A percentile compares a stretch with the other conserved stretches of the same genome.
These are phyloP conservation scores for Neonothopanus nambi DNA, from an alignment of 1,284 basidiomycete species.

Conservation along the genomic window DNA sequence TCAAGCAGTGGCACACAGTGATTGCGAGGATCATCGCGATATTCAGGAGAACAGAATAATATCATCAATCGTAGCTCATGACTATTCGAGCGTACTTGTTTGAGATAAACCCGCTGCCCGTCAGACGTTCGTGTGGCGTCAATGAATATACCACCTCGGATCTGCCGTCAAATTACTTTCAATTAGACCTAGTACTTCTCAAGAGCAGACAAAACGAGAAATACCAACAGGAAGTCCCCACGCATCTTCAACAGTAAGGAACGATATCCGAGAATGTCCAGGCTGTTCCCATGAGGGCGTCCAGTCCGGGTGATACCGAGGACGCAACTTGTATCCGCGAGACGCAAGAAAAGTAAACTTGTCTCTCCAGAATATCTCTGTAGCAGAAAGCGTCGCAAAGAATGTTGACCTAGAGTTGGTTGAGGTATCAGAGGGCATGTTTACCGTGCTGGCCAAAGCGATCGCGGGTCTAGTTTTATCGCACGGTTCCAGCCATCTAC, in stretches of 20 bases:
- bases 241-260: background rate
- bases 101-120: conserved; percentile 29
- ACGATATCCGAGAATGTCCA: conserved; percentile 6
- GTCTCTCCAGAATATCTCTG: conserved; percentile 17
- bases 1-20: conserved; percentile 27
- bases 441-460: too few species aligned
- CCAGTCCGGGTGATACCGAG: conserved; percentile 21
- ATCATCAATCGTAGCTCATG: conserved; percentile 20
- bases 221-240: conserved; percentile 21
- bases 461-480: too few species aligned
- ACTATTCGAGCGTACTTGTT: conserved; percentile 22
- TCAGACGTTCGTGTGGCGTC: conserved; percentile 34
- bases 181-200: too few species aligned
- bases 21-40: conserved; percentile 25
- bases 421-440: too few species aligned
- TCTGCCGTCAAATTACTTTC: conserved; percentile 1
- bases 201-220: background rate
- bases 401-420: too few species aligned
- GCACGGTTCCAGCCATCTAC: too few species aligned
- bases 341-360: conserved; percentile 18
- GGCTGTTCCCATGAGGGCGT: conserved; percentile 18
- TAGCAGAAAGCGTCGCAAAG: too few species aligned
- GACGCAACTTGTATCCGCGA: conserved; percentile 18
- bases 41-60: background rate
- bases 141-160: conserved; percentile 19